Percentiles rank a stretch among this genome's conserved stretches.
These are phyloP conservation scores for Colletotrichum musicola DNA, from an alignment of 2,329 filamentous ascomycete genomes.

Conservation along the genomic window DNA sequence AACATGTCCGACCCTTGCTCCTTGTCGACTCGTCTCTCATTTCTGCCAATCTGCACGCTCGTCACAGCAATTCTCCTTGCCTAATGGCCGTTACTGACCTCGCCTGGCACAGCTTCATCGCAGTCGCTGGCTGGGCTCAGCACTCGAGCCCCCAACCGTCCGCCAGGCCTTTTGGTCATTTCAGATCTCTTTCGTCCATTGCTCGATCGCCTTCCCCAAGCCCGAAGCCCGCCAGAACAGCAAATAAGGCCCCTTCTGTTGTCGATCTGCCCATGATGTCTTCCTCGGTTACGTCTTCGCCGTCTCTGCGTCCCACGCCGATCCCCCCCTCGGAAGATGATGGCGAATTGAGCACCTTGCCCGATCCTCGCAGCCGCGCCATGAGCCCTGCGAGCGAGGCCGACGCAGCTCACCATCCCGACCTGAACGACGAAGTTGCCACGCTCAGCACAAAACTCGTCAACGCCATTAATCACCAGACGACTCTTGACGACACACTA, in stretches of 20 bases:
- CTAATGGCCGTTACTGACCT: conserved; percentile 35
- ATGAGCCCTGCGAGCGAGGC: conserved; percentile 59
- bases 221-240: conserved; percentile 52
- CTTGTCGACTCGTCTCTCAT: not conserved
- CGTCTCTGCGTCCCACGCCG: conserved; percentile 51
- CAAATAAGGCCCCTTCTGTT: conserved; percentile 52
- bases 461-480: conserved; percentile 97
- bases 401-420: conserved; percentile 60
- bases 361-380: conserved; percentile 70
- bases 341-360: conserved; percentile 77
- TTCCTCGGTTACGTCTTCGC: conserved; percentile 49
- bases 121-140: conserved; percentile 66
- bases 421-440: conserved; percentile 81
- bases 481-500: conserved; percentile 88
- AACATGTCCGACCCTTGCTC: not conserved
- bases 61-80: not conserved
- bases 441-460: conserved; percentile 95
- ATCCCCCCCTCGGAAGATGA: conserved; percentile 61
- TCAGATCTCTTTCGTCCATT: conserved; percentile 67
- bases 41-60: not conserved
- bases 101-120: conserved; percentile 61
- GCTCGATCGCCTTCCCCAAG: conserved; percentile 52
- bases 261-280: conserved; percentile 55
- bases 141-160: conserved; percentile 51
- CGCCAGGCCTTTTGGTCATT: conserved; percentile 59